Percentiles rank a stretch among this genome's conserved stretches.
These are phyloP conservation scores for Naegleria fowleri DNA, from an alignment of 208 protist genomes.

Conservation along the genomic window DNA sequence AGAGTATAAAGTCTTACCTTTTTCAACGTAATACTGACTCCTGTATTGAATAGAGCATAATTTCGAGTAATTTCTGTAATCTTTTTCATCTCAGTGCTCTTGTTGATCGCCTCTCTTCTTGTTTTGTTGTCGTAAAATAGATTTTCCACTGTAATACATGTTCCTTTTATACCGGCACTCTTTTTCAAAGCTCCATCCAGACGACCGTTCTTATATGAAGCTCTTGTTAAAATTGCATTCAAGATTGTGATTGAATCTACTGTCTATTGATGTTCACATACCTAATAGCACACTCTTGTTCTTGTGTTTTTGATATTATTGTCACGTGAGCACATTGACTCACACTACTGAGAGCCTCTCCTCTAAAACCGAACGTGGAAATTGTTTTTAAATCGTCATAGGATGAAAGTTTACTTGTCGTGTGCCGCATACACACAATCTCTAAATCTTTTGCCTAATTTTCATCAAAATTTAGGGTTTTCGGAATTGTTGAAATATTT, in stretches of 20 bases:
- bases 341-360: constrained; percentile 63
- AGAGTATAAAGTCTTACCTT: constrained; percentile 31
- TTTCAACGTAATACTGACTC: constrained; percentile 47
- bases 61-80: constrained; percentile 68
- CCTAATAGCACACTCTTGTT: background rate
- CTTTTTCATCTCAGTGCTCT: constrained; percentile 79
- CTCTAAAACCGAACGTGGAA: constrained; percentile 80
- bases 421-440: constrained; percentile 75
- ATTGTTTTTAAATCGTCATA: constrained; percentile 78
- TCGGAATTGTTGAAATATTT: background rate
- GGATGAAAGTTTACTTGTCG: constrained; percentile 79
- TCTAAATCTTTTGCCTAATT: constrained; percentile 60
- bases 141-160: constrained; percentile 69
- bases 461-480: background rate
- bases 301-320: constrained; percentile 37
- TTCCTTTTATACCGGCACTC: constrained; percentile 60
- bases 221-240: background rate
- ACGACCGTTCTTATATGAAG: constrained; percentile 32
- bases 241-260: background rate
- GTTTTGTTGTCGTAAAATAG: constrained; percentile 77
- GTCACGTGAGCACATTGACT: constrained; percentile 32
- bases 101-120: constrained; percentile 66
- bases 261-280: background rate
- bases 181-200: constrained; percentile 26
- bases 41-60: constrained; percentile 53